These are phyloP conservation scores for Penicillium cataractarum DNA, from an alignment of 495 filamentous ascomycete species.

Conservation along the genomic window DNA sequence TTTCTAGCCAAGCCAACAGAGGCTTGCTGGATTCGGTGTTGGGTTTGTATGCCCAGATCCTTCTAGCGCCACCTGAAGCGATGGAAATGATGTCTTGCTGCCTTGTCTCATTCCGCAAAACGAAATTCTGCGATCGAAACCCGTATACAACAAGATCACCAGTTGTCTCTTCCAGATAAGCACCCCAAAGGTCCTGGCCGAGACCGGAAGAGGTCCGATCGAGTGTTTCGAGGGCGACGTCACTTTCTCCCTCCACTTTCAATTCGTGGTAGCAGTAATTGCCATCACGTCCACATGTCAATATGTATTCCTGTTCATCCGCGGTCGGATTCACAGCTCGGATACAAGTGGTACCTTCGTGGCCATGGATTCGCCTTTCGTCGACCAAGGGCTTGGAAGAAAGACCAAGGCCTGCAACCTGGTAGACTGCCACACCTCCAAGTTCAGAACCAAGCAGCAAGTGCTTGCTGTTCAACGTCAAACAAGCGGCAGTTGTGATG, in stretches of 20 bases:
- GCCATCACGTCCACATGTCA: slow-evolving; percentile 78
- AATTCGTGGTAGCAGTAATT: slow-evolving; percentile 61
- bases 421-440: slow-evolving; percentile 63
- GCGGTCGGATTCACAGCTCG: slow-evolving; percentile 27
- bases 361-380: slow-evolving; percentile 49
- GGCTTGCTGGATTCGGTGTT: slow-evolving; percentile 25
- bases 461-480: slow-evolving; percentile 41
- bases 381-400: slow-evolving; percentile 29
- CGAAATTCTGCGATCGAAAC: slow-evolving; percentile 75
- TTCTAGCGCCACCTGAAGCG: slow-evolving; percentile 81
- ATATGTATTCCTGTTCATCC: slow-evolving; percentile 31
- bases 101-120: slow-evolving; percentile 74
- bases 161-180: slow-evolving; percentile 54
- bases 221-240: slow-evolving; percentile 43
- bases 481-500: slow-evolving; percentile 39
- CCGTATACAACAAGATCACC: slow-evolving; percentile 72
- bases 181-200: slow-evolving; percentile 68
- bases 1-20: slow-evolving; percentile 58
- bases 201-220: slow-evolving; percentile 63
- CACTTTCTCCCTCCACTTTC: slow-evolving; percentile 6
- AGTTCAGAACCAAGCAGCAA: slow-evolving; percentile 71
- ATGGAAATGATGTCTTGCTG: slow-evolving; percentile 67
- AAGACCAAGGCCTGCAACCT: slow-evolving; percentile 22
- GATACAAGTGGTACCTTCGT: slow-evolving; percentile 74
- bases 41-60: slow-evolving; percentile 64